These are phyloP conservation scores for Nemania abortiva DNA, from an alignment of 2,329 filamentous ascomycete species.

Conservation along the genomic window DNA sequence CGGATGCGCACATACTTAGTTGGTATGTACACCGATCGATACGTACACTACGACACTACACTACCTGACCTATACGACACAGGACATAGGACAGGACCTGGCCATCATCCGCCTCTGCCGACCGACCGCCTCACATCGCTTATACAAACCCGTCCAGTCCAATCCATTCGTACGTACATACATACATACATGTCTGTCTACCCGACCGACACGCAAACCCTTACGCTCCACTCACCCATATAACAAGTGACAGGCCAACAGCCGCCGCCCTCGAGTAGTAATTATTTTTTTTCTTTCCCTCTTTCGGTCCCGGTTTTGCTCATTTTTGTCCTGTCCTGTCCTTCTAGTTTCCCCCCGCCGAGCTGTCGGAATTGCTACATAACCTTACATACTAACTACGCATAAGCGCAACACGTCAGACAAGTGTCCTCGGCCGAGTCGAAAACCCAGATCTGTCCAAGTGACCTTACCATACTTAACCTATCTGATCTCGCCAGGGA, in stretches of 20 bases:
- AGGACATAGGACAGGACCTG: background rate
- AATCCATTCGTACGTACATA: background rate
- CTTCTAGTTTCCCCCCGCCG: background rate
- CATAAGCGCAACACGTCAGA: background rate
- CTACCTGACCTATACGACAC: slow-evolving; percentile 1
- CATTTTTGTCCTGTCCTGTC: background rate
- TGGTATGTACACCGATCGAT: slow-evolving; percentile 21
- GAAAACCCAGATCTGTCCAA: too few species aligned
- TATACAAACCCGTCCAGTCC: slow-evolving; percentile 3
- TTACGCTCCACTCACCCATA: slow-evolving; percentile 30
- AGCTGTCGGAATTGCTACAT: background rate
- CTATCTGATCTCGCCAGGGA: too few species aligned
- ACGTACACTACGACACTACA: slow-evolving; percentile 1
- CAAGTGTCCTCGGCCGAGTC: background rate
- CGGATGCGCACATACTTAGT: slow-evolving; percentile 8
- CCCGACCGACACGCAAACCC: background rate
- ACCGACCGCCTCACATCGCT: slow-evolving; percentile 28
- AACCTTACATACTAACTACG: background rate
- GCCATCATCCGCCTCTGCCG: slow-evolving; percentile 21
- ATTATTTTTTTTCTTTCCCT: background rate
- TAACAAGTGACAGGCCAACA: slow-evolving; percentile 21
- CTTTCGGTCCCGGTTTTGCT: background rate
- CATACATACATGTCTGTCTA: background rate
- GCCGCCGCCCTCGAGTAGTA: background rate
- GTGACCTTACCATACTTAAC: too few species aligned